These are phyloP conservation scores for Endoconidiophora laricicola DNA, from an alignment of 2,329 filamentous ascomycete genomes.

Conservation along the genomic window DNA sequence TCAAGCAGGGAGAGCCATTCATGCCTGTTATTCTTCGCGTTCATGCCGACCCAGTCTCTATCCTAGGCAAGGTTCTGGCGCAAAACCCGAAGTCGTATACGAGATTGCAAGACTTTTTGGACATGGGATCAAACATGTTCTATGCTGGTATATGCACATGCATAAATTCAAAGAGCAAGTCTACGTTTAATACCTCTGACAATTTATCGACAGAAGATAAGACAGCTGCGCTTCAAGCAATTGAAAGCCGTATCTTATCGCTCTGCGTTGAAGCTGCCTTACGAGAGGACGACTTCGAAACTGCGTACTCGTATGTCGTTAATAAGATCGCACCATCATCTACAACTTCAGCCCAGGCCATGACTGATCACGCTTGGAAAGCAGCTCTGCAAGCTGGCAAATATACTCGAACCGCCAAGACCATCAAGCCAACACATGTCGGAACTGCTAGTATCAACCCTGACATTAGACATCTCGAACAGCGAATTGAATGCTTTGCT, in stretches of 20 bases:
- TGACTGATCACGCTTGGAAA: slow-evolving; percentile 59
- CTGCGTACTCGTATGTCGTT: slow-evolving; percentile 68
- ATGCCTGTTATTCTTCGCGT: slow-evolving; percentile 64
- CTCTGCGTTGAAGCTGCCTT: slow-evolving; percentile 70
- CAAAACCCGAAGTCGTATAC: slow-evolving; percentile 63
- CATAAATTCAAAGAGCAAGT: background rate
- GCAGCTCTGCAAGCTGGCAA: slow-evolving; percentile 65
- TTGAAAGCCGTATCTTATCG: slow-evolving; percentile 52
- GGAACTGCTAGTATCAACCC: slow-evolving; percentile 42
- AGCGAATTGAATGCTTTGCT: slow-evolving; percentile 64
- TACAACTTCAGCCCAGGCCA: background rate
- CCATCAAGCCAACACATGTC: slow-evolving; percentile 40
- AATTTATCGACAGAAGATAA: slow-evolving; percentile 13
- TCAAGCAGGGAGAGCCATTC: slow-evolving; percentile 68
- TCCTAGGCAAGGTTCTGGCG: slow-evolving; percentile 56
- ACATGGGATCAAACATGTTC: slow-evolving; percentile 51
- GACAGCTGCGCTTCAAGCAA: slow-evolving; percentile 21
- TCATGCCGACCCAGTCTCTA: slow-evolving; percentile 55
- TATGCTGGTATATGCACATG: slow-evolving; percentile 28
- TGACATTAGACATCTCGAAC: slow-evolving; percentile 56
- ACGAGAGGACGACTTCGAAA: slow-evolving; percentile 66
- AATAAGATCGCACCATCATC: slow-evolving; percentile 38
- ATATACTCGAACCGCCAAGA: slow-evolving; percentile 41
- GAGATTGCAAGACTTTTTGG: slow-evolving; percentile 53
- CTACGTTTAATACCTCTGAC: slow-evolving; percentile 13